Percentiles rank a stretch among this genome's conserved stretches.
phyloP scores from a whole-genome alignment of 352 stramenopile species.

The Pythium aphanidermatum region DNA sequence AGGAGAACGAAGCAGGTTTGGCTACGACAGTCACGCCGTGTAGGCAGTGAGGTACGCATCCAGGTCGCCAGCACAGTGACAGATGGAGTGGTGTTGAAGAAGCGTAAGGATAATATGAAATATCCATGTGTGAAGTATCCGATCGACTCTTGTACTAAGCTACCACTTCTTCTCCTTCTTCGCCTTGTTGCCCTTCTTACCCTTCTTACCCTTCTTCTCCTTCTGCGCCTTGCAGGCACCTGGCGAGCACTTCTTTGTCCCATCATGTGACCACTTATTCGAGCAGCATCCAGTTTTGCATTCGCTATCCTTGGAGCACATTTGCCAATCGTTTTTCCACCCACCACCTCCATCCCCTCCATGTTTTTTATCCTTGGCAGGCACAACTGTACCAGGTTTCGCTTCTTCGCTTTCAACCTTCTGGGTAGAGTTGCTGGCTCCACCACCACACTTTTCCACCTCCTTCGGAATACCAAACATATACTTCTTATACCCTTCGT shows the following conservation, averaged over 20 bases:
- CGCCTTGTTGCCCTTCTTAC: no score
- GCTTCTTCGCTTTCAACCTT: background rate
- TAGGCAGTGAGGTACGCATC: no score
- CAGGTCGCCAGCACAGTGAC: no score
- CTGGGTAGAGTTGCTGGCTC: constrained; percentile 3
- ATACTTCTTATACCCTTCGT: constrained; percentile 34
- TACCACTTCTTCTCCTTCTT: no score
- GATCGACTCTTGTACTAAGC: no score
- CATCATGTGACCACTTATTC: background rate
- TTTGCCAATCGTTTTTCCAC: background rate
- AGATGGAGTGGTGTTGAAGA: no score
- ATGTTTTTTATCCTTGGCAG: background rate
- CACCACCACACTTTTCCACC: constrained; percentile 33
- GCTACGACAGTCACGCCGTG: no score
- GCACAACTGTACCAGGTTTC: background rate
- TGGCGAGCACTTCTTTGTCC: background rate
- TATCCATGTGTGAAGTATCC: no score
- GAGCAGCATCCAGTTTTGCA: background rate
- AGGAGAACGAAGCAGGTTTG: no score
- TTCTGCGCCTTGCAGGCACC: no score
- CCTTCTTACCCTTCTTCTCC: no score
- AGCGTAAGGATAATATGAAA: no score
- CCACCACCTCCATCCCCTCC: background rate
- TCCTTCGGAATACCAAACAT: constrained; percentile 39
- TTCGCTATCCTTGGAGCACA: background rate